Percentiles rank a stretch among this genome's conserved stretches.
phyloP scores from a whole-genome alignment of 257 asterid genomes.

The Solanum habrochaites region DNA sequence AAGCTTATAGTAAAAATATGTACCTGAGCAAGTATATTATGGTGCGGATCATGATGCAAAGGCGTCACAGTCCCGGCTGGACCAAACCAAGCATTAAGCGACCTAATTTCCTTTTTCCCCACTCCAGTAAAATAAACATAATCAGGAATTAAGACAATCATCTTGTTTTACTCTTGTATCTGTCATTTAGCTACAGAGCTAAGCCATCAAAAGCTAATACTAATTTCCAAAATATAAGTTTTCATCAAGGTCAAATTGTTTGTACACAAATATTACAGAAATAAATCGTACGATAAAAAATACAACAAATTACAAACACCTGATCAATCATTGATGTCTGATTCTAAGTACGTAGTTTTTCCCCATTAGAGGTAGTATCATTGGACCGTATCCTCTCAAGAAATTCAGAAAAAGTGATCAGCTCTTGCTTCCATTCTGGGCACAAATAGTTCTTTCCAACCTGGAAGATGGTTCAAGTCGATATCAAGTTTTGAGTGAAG shows the following conservation, averaged over 20 bases:
- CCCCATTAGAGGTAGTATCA: conserved; percentile 28
- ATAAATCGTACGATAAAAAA: too few species aligned
- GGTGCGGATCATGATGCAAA: conserved; percentile 97
- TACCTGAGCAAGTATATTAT: conserved; percentile 97
- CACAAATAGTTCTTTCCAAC: conserved; percentile 54
- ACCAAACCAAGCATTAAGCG: conserved; percentile 95
- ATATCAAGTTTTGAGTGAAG: neutral
- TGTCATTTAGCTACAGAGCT: conserved; percentile 18
- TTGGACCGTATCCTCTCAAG: conserved; percentile 61
- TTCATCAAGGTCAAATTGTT: neutral
- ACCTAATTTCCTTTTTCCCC: conserved; percentile 87
- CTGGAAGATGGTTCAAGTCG: conserved; percentile 11
- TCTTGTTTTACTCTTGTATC: conserved; percentile 86
- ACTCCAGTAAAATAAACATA: conserved; percentile 84
- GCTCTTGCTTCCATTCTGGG: conserved; percentile 67
- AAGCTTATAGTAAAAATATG: neutral
- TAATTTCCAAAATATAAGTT: neutral
- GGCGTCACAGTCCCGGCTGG: conserved; percentile 98
- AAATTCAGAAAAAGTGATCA: conserved; percentile 84
- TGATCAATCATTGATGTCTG: conserved; percentile 96
- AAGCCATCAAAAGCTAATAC: too few species aligned
- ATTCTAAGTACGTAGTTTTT: conserved; percentile 62
- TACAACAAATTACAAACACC: conserved; percentile 29
- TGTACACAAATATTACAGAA: neutral
- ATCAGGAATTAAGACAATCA: conserved; percentile 79